phyloP scores from a whole-genome alignment of 73 alveolate genomes.

The Paramecium sexaurelia region DNA sequence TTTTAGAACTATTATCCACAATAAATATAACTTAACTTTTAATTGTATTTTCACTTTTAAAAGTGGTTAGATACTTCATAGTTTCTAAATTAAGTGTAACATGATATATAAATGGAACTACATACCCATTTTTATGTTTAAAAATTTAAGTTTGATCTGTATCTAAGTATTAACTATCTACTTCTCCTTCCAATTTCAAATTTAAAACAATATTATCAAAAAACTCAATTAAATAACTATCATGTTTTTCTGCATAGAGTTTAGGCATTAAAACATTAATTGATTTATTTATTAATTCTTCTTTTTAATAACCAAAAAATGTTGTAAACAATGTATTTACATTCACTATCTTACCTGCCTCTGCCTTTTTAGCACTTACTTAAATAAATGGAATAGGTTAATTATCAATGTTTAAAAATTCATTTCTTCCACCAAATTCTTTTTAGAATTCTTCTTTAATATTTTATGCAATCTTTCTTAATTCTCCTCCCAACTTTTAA shows the following conservation, averaged over 20 bases:
- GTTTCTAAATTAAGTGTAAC: constrained; percentile 35
- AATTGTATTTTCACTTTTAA: not conserved
- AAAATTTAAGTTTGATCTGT: not conserved
- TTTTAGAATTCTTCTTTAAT: not conserved
- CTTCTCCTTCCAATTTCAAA: not conserved
- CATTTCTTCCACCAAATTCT: constrained; percentile 6
- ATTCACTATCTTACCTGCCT: not conserved
- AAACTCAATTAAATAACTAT: not conserved
- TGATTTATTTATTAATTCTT: constrained; percentile 48
- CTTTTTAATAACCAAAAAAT: constrained; percentile 51
- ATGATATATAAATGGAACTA: constrained; percentile 35
- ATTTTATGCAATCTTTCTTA: constrained; percentile 73
- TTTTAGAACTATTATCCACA: not conserved
- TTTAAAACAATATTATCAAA: constrained; percentile 29
- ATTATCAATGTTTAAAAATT: not conserved
- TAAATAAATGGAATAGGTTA: constrained; percentile 38
- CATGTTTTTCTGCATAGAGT: constrained; percentile 40
- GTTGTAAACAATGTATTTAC: constrained; percentile 36
- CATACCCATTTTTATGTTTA: constrained; percentile 59
- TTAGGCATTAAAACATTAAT: constrained; percentile 46
- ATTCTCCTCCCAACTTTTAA: constrained; percentile 86
- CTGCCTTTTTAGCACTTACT: constrained; percentile 37
- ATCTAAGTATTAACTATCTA: constrained; percentile 55
- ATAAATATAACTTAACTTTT: constrained; percentile 27
- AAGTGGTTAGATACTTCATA: not conserved